Evolutionary conservation across 2,329 filamentous ascomycete species (phyloP).

Genomic region (Dendryphion nanum): DNA sequence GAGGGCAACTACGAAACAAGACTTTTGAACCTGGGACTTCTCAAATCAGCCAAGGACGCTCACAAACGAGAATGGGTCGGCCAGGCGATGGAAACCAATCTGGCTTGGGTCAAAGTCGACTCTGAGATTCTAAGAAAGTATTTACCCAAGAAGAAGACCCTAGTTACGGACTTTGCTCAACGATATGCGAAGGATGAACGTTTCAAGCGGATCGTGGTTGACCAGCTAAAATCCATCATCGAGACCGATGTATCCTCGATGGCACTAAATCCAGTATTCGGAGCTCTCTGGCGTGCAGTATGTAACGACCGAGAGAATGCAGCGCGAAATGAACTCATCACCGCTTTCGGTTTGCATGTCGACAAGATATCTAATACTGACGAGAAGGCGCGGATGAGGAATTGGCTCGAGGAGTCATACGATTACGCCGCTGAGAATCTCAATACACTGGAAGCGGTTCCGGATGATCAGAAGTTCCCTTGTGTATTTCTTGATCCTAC

Average conservation of each 20-base stretch:
- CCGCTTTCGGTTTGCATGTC: slow-evolving; percentile 44
- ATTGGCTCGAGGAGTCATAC: slow-evolving; percentile 54
- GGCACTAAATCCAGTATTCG: slow-evolving; percentile 52
- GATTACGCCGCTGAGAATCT: slow-evolving; percentile 48
- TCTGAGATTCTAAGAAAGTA: slow-evolving; percentile 18
- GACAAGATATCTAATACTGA: slow-evolving; percentile 32
- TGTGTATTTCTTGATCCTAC: slow-evolving; percentile 54
- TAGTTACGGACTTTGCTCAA: slow-evolving; percentile 27
- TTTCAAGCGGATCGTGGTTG: slow-evolving; percentile 42
- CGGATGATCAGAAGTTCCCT: slow-evolving; percentile 43
- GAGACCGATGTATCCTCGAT: slow-evolving; percentile 45
- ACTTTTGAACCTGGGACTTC: too few relatives aligned
- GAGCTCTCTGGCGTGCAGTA: slow-evolving; percentile 50
- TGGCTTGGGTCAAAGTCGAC: slow-evolving; percentile 13
- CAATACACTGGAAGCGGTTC: slow-evolving; percentile 38
- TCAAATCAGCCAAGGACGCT: too few relatives aligned
- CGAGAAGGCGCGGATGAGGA: slow-evolving; percentile 43
- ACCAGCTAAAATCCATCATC: slow-evolving; percentile 47
- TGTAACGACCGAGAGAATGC: slow-evolving; percentile 48
- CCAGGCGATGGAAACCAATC: slow-evolving; percentile 10
- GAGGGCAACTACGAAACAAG: slow-evolving; percentile 1
- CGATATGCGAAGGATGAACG: slow-evolving; percentile 40
- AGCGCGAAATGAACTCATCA: slow-evolving; percentile 43
- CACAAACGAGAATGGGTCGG: background rate
- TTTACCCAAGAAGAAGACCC: slow-evolving; percentile 36